Percentiles rank a stretch among this genome's conserved stretches.
These are phyloP conservation scores for Ophiocordyceps camponoti-floridani DNA, from an alignment of 2,329 filamentous ascomycete genomes.

Conservation along the genomic window DNA sequence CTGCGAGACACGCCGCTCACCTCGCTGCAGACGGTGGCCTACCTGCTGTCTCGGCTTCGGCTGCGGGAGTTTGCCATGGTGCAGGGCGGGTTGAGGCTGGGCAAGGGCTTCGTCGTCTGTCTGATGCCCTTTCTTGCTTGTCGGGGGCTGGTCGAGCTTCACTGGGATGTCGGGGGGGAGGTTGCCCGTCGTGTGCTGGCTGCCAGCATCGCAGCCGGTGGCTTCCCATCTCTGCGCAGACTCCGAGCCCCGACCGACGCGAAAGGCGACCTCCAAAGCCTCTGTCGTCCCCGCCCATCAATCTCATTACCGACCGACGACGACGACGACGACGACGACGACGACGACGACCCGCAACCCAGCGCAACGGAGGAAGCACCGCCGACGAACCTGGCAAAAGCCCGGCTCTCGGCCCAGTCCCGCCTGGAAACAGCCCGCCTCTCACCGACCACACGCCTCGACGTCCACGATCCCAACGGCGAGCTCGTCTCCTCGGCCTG, in stretches of 20 bases:
- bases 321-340: too few species aligned
- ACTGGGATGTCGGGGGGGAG: conserved; percentile 42
- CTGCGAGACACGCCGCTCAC: conserved; percentile 38
- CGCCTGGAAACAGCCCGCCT: conserved; percentile 40
- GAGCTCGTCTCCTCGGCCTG: conserved; percentile 30
- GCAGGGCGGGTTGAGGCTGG: too few species aligned
- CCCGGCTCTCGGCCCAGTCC: conserved; percentile 46
- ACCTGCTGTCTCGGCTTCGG: conserved; percentile 38
- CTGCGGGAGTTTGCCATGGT: conserved; percentile 34
- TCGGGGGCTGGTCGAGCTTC: conserved; percentile 29
- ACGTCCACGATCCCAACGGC: conserved; percentile 36
- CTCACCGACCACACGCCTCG: conserved; percentile 39
- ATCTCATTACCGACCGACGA: too few species aligned
- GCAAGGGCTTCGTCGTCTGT: conserved; percentile 35
- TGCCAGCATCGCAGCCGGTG: conserved; percentile 37
- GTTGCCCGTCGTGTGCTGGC: conserved; percentile 35
- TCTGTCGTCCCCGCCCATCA: conserved; percentile 40
- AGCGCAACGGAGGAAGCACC: too few species aligned
- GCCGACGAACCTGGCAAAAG: conserved; percentile 24
- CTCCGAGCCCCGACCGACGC: conserved; percentile 52
- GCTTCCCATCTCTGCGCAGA: conserved; percentile 42
- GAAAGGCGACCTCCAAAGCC: conserved; percentile 47
- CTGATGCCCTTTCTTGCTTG: conserved; percentile 48
- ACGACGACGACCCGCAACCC: too few species aligned
- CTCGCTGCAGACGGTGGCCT: conserved; percentile 36